Base-by-base conservation (phyloP, 2,329 filamentous ascomycete species). In the Phialocephala subalpina region DNA sequence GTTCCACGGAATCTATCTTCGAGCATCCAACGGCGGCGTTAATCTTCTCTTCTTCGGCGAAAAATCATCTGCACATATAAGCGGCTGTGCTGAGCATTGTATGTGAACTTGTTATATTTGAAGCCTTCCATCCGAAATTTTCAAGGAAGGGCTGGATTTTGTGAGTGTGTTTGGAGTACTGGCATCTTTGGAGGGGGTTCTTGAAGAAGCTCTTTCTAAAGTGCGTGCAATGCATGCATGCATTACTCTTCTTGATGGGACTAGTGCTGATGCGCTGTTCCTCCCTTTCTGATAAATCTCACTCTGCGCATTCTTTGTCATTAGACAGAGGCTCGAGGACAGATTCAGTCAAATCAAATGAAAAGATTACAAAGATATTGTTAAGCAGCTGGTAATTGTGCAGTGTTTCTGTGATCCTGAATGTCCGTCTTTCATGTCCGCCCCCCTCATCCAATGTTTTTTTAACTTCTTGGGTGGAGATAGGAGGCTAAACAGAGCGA, bases 121-220 rank as follows among this genome's bases (percentile, higher is more conserved):
- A 36, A 49, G 66, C 68, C 29, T 64, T 69, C 65, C 62, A 65
- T 63, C 52, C 22, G 16, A 60, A 38, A 33, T 33, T 59, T 49
- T 49, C 8, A 49, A 20, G 45, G 49, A 53, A 11, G 25, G 49
- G 49, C 49, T 65, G 63, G 65, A 58, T 69, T 66, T n/a, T 65
- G 61, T 69, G 58, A 40, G 63, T 63, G 12, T 73, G 68, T 71
- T 73, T 73, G 72, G 72, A 73, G 70, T 73, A 73, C 64, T 69
- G 66, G 71, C 70, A 73, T 73, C 58, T 69, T 67, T 40, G 63
- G 66, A 52, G 58, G 60, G 56, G 63, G 63, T 62, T 58, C 62
- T 58, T 38, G 35, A 27, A 53, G 38, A 40, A 58, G 29, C 42
- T 40, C 58, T 61, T 38, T 35, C 42, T 22, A 52, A 62, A 59